These are phyloP conservation scores for Mortierella sp. DNA, from an alignment of 371 early-diverging fungal species.

Conservation along the genomic window DNA sequence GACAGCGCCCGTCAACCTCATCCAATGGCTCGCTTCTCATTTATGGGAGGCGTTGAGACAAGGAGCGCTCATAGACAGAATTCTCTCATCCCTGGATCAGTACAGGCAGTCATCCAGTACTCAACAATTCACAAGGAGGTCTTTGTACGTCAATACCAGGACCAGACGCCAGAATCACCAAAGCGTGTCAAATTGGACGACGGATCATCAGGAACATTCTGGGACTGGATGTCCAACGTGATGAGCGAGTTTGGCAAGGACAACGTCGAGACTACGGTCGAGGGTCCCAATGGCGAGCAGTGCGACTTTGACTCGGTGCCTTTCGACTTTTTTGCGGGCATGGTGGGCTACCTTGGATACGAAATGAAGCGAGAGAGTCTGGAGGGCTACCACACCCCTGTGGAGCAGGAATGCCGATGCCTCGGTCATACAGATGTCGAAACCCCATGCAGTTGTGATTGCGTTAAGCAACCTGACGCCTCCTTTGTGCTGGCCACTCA, in stretches of 20 bases:
- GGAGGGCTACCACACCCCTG: conserved; percentile 65
- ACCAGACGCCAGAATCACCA: background rate
- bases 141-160: conserved; percentile 21
- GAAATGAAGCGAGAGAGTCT: conserved; percentile 92
- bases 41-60: conserved; percentile 55
- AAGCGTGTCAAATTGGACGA: conserved; percentile 26
- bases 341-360: conserved; percentile 94
- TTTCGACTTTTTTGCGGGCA: conserved; percentile 83
- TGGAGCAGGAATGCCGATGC: conserved; percentile 60
- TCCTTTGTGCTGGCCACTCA: conserved; percentile 88
- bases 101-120: conserved; percentile 62
- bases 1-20: conserved; percentile 59
- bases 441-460: conserved; percentile 58
- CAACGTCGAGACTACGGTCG: conserved; percentile 30
- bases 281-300: conserved; percentile 28
- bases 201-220: conserved; percentile 54
- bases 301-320: conserved; percentile 41
- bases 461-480: conserved; percentile 79
- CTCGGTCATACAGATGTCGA: conserved; percentile 27
- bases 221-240: conserved; percentile 61
- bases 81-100: conserved; percentile 56
- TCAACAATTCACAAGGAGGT: conserved; percentile 48
- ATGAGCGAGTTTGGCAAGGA: conserved; percentile 42
- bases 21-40: conserved; percentile 57
- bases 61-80: conserved; percentile 7